Conservation (phyloP, 306 rosid species). For the Castanea crenata region DNA sequence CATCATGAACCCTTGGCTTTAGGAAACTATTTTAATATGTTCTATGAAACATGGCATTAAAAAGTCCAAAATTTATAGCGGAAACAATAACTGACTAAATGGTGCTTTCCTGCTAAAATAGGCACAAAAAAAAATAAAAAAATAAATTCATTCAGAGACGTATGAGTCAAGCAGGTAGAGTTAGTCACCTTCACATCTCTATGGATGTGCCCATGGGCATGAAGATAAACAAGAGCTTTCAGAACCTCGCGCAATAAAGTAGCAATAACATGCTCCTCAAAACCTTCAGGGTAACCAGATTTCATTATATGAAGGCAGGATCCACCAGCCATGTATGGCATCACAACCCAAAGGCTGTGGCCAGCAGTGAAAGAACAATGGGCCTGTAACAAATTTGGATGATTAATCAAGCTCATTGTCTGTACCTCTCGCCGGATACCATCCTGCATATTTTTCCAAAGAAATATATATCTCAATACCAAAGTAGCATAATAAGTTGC, state of each 20-base stretch:
- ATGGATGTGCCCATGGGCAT: slow-evolving; percentile 90
- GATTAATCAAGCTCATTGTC: slow-evolving; percentile 81
- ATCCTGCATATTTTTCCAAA: slow-evolving; percentile 59
- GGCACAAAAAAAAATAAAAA: not conserved
- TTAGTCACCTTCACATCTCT: slow-evolving; percentile 88
- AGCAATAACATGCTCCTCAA: slow-evolving; percentile 92
- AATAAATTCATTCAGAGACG: not conserved
- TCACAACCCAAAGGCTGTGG: slow-evolving; percentile 96
- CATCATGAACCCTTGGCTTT: slow-evolving; percentile 10
- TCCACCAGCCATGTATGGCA: slow-evolving; percentile 99
- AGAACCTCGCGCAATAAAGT: slow-evolving; percentile 88
- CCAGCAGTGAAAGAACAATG: slow-evolving; percentile 93
- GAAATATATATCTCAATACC: not conserved
- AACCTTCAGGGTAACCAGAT: slow-evolving; percentile 73
- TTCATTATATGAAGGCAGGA: slow-evolving; percentile 98
- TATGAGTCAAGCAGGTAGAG: slow-evolving; percentile 9
- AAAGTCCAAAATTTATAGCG: not conserved
- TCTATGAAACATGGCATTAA: not conserved
- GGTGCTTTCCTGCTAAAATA: not conserved
- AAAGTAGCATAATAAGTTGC: not conserved
- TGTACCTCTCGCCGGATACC: slow-evolving; percentile 92
- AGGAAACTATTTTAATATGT: not conserved
- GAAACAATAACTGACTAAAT: not conserved
- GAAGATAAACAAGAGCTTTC: slow-evolving; percentile 93
- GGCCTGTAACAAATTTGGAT: slow-evolving; percentile 78